Evolutionary conservation across 495 filamentous ascomycete genomes (phyloP), one percentile per base, ranked within the genome.

Genomic region (Lophium mytilinum): DNA sequence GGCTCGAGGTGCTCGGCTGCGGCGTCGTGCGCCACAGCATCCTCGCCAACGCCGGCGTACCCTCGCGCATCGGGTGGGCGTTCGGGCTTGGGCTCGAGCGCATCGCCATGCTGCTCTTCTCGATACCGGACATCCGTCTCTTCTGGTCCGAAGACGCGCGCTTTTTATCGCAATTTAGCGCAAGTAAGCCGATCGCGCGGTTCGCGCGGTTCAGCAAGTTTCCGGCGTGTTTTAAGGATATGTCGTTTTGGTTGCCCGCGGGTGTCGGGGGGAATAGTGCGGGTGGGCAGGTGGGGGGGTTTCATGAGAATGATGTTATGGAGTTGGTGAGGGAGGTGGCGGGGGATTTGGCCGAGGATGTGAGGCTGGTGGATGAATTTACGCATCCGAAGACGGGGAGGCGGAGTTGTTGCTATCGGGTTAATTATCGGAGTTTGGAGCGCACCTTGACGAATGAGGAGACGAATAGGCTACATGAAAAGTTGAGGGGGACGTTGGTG

Each of bases 251-350:
- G 94, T 71, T 96, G 24, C 76, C 76, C 21, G 50, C 39, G 48
- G 37, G 39, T 50, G 12, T 52, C 56, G 15, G 61, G 48, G 30
- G 62, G 56, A 5, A 60, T 21, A 52, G 50, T 21, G 24, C 14
- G n/a, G 9, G 15, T 24, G 34, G 15, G 8, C 24, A 3, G 24
- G 24, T 30, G 24, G 24, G 3, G 18, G 65, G 41, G 1, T 88
- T 95, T 60, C 90, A 96, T 66, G 91, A 92, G 72, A 97, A 98
- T 70, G 94, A 98, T 72, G 73, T 98, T 40, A 96, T 96, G 92
- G 93, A 97, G 74, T 76, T 95, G 49, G 85, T 96, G 11, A 79
- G 93, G 41, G 81, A 82, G 21, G 79, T 88, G 30, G 88, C 80
- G 9, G 90, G 89, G 14, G 86, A 95, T 68, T 67, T 82, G 37